Conservation (phyloP, 176 grass and related monocot genomes). For the Typha latifolia region DNA sequence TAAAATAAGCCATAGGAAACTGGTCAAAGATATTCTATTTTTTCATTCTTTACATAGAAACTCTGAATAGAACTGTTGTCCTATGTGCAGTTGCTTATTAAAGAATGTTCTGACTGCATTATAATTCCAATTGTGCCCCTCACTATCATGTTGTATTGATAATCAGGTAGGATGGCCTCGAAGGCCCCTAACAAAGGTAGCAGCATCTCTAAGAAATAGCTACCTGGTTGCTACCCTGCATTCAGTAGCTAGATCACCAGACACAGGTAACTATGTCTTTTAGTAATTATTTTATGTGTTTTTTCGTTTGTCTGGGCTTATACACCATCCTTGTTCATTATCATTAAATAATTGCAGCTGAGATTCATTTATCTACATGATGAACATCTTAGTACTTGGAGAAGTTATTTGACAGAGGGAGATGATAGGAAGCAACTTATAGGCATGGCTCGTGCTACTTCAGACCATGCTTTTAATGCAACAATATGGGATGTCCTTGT, state of each 20-base stretch:
- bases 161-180: slow-evolving; percentile 94
- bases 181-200: slow-evolving; percentile 83
- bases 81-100: too few relatives aligned
- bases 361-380: slow-evolving; percentile 64
- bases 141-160: slow-evolving; percentile 15
- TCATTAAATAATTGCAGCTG: slow-evolving; percentile 33
- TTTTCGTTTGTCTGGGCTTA: not conserved
- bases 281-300: not conserved
- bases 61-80: too few relatives aligned
- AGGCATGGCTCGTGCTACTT: slow-evolving; percentile 95
- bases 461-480: slow-evolving; percentile 97
- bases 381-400: slow-evolving; percentile 90
- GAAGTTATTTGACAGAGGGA: slow-evolving; percentile 98
- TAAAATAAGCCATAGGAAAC: too few relatives aligned
- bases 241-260: slow-evolving; percentile 48
- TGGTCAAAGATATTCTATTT: too few relatives aligned
- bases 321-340: slow-evolving; percentile 8
- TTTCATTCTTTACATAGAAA: too few relatives aligned
- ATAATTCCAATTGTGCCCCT: not conserved
- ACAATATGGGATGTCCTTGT: slow-evolving; percentile 99
- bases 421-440: slow-evolving; percentile 69
- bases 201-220: slow-evolving; percentile 90
- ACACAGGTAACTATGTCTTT: slow-evolving; percentile 25
- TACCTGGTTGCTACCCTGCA: slow-evolving; percentile 82
- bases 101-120: too few relatives aligned